A percentile compares a stretch with the other conserved stretches of the same genome.
These are phyloP conservation scores for Ogataea paraovalis DNA, from an alignment of 805 yeast genomes.

Conservation along the genomic window DNA sequence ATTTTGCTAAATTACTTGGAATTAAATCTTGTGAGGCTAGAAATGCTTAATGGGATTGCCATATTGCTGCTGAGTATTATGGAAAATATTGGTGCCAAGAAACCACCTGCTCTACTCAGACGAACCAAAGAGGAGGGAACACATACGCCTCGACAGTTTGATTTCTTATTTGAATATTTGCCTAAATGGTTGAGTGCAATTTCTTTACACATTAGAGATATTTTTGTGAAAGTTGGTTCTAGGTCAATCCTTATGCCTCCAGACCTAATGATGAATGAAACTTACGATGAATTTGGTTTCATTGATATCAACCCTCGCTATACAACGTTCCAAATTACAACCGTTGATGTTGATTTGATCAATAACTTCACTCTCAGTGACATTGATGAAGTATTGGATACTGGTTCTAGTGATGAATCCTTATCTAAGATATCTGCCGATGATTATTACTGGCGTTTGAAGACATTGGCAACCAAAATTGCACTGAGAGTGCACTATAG, in stretches of 20 bases:
- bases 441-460: not conserved
- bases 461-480: not conserved
- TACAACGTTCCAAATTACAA: not conserved
- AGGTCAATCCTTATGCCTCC: constrained; percentile 18
- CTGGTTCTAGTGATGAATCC: not conserved
- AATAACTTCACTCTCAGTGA: not conserved
- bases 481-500: not conserved
- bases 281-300: not conserved
- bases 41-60: constrained; percentile 28
- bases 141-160: constrained; percentile 6
- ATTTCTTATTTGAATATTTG: constrained; percentile 24
- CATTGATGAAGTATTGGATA: not conserved
- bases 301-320: not conserved
- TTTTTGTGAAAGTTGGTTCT: constrained; percentile 14
- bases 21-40: constrained; percentile 27
- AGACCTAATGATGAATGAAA: constrained; percentile 4
- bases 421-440: not conserved
- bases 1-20: constrained; percentile 15
- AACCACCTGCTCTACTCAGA: not conserved
- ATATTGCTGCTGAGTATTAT: constrained; percentile 7
- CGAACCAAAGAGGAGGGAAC: not conserved
- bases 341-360: not conserved
- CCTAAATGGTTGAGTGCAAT: constrained; percentile 33
- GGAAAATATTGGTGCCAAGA: not conserved
- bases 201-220: constrained; percentile 15